These are phyloP conservation scores for Chloranthus sessilifolius DNA, from an alignment of 164 flowering plant genomes.

Conservation along the genomic window DNA sequence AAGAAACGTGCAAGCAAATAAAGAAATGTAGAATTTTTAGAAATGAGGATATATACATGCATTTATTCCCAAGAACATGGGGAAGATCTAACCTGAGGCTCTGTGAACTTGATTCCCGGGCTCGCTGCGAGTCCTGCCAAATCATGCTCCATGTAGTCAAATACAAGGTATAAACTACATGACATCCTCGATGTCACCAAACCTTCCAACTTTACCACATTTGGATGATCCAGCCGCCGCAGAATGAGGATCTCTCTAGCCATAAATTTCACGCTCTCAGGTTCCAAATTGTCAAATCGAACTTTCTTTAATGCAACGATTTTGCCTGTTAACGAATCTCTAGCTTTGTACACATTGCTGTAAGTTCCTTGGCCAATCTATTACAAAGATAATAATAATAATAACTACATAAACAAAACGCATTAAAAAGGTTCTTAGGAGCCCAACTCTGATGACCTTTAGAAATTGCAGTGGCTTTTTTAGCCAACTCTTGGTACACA, in stretches of 20 bases:
- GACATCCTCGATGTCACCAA: slow-evolving; percentile 60
- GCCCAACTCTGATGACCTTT: no score
- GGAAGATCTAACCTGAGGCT: slow-evolving; percentile 31
- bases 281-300: slow-evolving; percentile 49
- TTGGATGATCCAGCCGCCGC: slow-evolving; percentile 37
- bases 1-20: no score
- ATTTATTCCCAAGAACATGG: no score
- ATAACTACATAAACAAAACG: not conserved
- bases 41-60: no score
- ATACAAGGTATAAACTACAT: slow-evolving; percentile 41
- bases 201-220: slow-evolving; percentile 31
- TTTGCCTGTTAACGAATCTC: slow-evolving; percentile 37
- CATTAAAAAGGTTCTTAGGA: no score
- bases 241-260: slow-evolving; percentile 76
- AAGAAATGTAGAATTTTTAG: no score
- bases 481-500: no score
- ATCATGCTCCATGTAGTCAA: slow-evolving; percentile 92
- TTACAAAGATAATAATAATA: not conserved
- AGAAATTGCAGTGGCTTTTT: no score
- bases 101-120: slow-evolving; percentile 41
- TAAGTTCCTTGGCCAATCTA: slow-evolving; percentile 86
- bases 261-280: slow-evolving; percentile 71
- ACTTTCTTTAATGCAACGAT: slow-evolving; percentile 56
- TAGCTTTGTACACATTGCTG: slow-evolving; percentile 75
- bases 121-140: slow-evolving; percentile 90